These are phyloP conservation scores for Dujonia santamariae DNA, from an alignment of 1,139 yeast species.

Conservation along the genomic window DNA sequence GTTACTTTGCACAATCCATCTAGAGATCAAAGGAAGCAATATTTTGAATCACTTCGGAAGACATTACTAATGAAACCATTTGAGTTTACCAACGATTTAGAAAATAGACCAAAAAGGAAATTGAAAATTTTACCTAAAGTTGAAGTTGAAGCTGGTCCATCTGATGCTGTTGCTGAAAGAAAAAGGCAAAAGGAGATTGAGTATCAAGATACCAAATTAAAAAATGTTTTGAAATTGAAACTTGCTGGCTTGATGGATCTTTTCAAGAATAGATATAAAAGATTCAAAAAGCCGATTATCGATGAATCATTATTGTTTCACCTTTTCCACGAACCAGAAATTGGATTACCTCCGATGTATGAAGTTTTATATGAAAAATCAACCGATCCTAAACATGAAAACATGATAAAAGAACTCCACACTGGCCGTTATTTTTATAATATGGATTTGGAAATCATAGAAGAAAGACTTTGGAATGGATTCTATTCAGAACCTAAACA, in stretches of 20 bases:
- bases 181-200: slow-evolving; percentile 51
- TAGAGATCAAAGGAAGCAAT: slow-evolving; percentile 39
- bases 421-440: slow-evolving; percentile 75
- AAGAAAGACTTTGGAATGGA: slow-evolving; percentile 96
- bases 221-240: slow-evolving; percentile 80
- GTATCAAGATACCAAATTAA: slow-evolving; percentile 73
- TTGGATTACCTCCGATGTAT: slow-evolving; percentile 23
- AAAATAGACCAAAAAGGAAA: slow-evolving; percentile 49
- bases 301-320: slow-evolving; percentile 75
- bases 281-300: slow-evolving; percentile 86
- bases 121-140: slow-evolving; percentile 34
- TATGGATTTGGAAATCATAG: slow-evolving; percentile 92
- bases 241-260: slow-evolving; percentile 87
- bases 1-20: slow-evolving; percentile 45
- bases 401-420: slow-evolving; percentile 74
- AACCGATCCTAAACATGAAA: slow-evolving; percentile 47
- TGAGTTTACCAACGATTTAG: slow-evolving; percentile 51
- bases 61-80: slow-evolving; percentile 68
- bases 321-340: slow-evolving; percentile 66
- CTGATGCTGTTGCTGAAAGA: slow-evolving; percentile 19
- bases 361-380: slow-evolving; percentile 52
- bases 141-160: slow-evolving; percentile 11
- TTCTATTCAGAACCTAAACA: slow-evolving; percentile 91
- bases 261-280: slow-evolving; percentile 79
- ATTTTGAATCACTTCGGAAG: slow-evolving; percentile 53